Percentiles rank a stretch among this genome's conserved stretches.
Conservation (phyloP, 352 stramenopile species). For the Phytophthora syringae region DNA sequence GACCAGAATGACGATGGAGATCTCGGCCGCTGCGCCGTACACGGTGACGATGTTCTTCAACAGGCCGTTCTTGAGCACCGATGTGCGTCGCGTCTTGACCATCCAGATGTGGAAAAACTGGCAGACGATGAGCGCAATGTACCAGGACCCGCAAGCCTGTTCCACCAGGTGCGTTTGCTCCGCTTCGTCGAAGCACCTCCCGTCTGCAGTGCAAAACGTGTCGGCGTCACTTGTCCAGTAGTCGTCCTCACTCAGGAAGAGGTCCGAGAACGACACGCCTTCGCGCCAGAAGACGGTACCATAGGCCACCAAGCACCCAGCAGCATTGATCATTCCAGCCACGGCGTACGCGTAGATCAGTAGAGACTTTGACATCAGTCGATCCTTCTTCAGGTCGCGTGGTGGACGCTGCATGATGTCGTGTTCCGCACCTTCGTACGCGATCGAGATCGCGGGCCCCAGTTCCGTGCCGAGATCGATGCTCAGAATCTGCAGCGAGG, state of each 20-base stretch:
- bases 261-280: slow-evolving; percentile 43
- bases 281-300: slow-evolving; percentile 45
- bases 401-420: slow-evolving; percentile 85
- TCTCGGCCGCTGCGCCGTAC: slow-evolving; percentile 45
- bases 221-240: slow-evolving; percentile 36
- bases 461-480: slow-evolving; percentile 92
- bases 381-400: slow-evolving; percentile 71
- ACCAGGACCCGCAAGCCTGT: slow-evolving; percentile 72
- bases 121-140: slow-evolving; percentile 73
- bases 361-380: slow-evolving; percentile 82
- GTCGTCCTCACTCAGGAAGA: slow-evolving; percentile 45
- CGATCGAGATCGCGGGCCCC: slow-evolving; percentile 88
- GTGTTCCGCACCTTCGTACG: slow-evolving; percentile 78
- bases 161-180: slow-evolving; percentile 59
- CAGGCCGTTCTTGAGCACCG: slow-evolving; percentile 70
- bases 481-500: slow-evolving; percentile 89
- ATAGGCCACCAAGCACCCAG: slow-evolving; percentile 47
- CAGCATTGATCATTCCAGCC: slow-evolving; percentile 82
- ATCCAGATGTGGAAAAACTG: slow-evolving; percentile 88
- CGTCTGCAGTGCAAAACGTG: slow-evolving; percentile 32
- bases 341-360: slow-evolving; percentile 87
- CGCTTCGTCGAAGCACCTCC: slow-evolving; percentile 41
- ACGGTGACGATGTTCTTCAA: slow-evolving; percentile 85
- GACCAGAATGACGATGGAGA: slow-evolving; percentile 51
- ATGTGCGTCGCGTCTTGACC: slow-evolving; percentile 85